phyloP scores from a whole-genome alignment of 108 stramenopile species.

The Heterococcus sp. region DNA sequence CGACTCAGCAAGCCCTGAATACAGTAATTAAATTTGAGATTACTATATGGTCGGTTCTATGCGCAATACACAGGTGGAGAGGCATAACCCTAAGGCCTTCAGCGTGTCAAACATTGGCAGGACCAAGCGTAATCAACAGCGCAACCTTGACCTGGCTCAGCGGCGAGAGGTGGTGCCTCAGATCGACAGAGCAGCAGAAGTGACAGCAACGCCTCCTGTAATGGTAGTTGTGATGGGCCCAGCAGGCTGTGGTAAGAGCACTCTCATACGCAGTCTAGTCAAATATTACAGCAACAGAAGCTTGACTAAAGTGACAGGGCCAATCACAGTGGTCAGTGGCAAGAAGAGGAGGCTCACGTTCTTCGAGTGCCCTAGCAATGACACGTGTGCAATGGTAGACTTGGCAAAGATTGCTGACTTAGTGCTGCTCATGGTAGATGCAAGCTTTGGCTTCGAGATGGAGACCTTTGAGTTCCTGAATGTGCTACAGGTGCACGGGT shows the following conservation, averaged over 20 bases:
- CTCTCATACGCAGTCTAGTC: constrained; percentile 90
- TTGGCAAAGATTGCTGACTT: constrained; percentile 96
- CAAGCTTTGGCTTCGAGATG: constrained; percentile 98
- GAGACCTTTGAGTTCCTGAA: constrained; percentile 98
- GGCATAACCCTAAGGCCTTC: constrained; percentile 89
- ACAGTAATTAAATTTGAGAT: neutral
- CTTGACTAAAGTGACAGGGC: constrained; percentile 61
- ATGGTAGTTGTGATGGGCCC: constrained; percentile 94
- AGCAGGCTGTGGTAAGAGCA: constrained; percentile 83
- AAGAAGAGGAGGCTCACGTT: constrained; percentile 87
- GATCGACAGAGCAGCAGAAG: constrained; percentile 62
- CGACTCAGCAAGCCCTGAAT: no score
- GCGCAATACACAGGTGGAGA: constrained; percentile 21
- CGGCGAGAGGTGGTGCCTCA: constrained; percentile 91
- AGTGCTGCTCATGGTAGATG: constrained; percentile 91
- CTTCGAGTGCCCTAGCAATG: constrained; percentile 83
- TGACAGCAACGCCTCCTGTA: constrained; percentile 68
- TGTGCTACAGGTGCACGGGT: constrained; percentile 93
- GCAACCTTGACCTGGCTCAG: constrained; percentile 88
- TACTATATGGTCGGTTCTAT: neutral
- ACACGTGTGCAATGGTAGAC: constrained; percentile 81
- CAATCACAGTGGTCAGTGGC: constrained; percentile 89
- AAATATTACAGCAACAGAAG: constrained; percentile 76
- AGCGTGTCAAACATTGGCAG: constrained; percentile 85
- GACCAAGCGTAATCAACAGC: constrained; percentile 85